Base-by-base conservation (phyloP, 1,139 yeast species). In the Taiozyma onychis region DNA sequence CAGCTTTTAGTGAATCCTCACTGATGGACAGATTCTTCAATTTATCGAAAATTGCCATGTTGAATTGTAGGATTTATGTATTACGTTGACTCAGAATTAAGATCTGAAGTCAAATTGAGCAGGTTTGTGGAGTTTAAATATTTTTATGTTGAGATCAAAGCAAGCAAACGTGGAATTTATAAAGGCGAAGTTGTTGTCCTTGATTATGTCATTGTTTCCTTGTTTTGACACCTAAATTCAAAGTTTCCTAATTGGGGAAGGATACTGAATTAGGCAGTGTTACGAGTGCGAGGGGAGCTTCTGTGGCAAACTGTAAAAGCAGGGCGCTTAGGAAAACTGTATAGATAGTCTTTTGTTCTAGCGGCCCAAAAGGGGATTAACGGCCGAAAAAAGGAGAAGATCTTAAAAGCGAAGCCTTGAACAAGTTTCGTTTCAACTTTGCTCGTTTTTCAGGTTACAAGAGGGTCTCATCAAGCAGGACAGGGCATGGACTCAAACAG, bases 1-100 rank as follows among this genome's bases (percentile, higher is more conserved):
- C 64, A 2, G 70, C 43, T 3, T 39, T 34, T 3, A 45, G 21
- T 2, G 43, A 39, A 2, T 49, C 44, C 3, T 52, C 53, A 10
- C 43, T 22, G 10, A 47, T 21, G 18, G 50, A 47, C 0, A 54
- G 26, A n/a, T 44, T 49, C 39, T 53, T 54, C 6, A 58, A 41
- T 43, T 54, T 57, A 2, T 51, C 54, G 1, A 58, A 27, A 9
- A 48, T 28, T 1, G 51, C 47, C 54, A 53, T 51, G 4, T 18
- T 37, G 18, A 32, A 32, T 6, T 24, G 26, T 24, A 24, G 7
- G 7, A 6, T 7, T 27, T 27, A 27, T 27, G 5, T 27, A 10
- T 9, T 7, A 9, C 4, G 13, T 3, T 27, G 10, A 3, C 3
- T 27, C 10, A 27, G 13, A 27, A 27, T 27, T 4, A 27, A 10